These are phyloP conservation scores for Trichoderma gamsii DNA, from an alignment of 495 filamentous ascomycete species.

Conservation along the genomic window DNA sequence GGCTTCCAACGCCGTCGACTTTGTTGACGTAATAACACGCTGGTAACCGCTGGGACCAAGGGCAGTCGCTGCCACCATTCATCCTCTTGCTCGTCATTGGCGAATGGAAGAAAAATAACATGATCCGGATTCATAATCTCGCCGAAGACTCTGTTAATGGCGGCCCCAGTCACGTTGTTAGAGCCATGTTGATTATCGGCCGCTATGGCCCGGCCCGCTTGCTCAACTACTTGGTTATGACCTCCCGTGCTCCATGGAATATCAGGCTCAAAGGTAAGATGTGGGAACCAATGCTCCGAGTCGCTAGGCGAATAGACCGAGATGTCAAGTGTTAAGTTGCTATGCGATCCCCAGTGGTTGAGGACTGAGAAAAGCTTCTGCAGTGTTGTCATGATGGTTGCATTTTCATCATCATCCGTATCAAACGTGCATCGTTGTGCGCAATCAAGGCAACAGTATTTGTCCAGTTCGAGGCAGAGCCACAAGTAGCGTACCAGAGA, in stretches of 20 bases:
- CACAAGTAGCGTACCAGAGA: slow-evolving; percentile 34
- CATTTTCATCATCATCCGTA: too few species aligned
- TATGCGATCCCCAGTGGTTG: neutral
- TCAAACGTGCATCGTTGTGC: too few species aligned
- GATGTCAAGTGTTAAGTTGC: neutral
- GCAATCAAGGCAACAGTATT: slow-evolving; percentile 23
- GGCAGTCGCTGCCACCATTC: slow-evolving; percentile 31
- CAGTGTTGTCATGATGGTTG: neutral
- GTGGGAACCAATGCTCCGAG: neutral
- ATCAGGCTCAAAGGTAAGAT: slow-evolving; percentile 4
- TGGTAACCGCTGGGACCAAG: slow-evolving; percentile 27
- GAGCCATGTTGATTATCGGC: neutral
- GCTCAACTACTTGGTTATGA: neutral
- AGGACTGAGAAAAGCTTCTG: neutral
- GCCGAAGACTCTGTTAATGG: slow-evolving; percentile 26
- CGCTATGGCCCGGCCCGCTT: neutral
- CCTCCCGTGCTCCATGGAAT: neutral
- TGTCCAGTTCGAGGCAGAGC: slow-evolving; percentile 34
- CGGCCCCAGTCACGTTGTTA: too few species aligned
- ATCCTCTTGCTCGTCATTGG: slow-evolving; percentile 22
- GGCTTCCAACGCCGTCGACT: slow-evolving; percentile 31
- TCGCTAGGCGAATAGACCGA: neutral
- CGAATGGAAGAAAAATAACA: slow-evolving; percentile 20
- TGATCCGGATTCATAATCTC: slow-evolving; percentile 14
- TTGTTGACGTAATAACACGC: slow-evolving; percentile 31